A percentile compares a stretch with the other conserved stretches of the same genome.
Conservation (phyloP, 768 basidiomycete species). For the Psilocybe tampanensis region DNA sequence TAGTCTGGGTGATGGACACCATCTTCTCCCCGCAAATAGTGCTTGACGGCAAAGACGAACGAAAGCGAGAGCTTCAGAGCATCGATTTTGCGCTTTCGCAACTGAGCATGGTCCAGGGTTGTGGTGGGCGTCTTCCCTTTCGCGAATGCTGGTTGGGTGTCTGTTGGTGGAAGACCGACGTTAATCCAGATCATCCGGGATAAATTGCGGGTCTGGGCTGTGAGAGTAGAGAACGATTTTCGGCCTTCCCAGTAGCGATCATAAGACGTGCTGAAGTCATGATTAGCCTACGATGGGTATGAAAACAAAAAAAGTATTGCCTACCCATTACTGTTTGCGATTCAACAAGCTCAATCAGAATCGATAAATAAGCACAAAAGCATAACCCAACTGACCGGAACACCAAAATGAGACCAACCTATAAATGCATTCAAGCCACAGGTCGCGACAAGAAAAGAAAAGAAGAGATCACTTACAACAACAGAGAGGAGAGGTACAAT, state of each 20-base stretch:
- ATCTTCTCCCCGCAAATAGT: constrained; percentile 86
- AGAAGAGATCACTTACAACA: constrained; percentile 58
- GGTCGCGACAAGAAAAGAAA: background rate
- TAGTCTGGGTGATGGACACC: constrained; percentile 74
- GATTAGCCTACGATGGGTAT: background rate
- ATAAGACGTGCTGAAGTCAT: constrained; percentile 62
- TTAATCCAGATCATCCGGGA: constrained; percentile 81
- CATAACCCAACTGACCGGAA: constrained; percentile 58
- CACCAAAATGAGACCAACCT: constrained; percentile 90
- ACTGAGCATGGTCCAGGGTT: constrained; percentile 49
- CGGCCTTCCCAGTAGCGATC: constrained; percentile 90
- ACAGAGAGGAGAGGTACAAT: constrained; percentile 89
- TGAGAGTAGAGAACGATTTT: constrained; percentile 76
- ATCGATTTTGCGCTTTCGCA: constrained; percentile 69
- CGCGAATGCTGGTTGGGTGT: constrained; percentile 39
- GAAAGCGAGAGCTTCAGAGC: constrained; percentile 66
- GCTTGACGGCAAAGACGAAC: constrained; percentile 75
- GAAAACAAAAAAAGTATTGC: constrained; percentile 18
- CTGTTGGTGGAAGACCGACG: constrained; percentile 60
- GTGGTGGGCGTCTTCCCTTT: constrained; percentile 57
- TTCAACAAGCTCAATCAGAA: no score
- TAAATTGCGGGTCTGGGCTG: constrained; percentile 76
- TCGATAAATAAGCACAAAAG: background rate
- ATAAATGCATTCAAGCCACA: constrained; percentile 2
- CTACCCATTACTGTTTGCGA: constrained; percentile 61